Percentiles rank a stretch among this genome's conserved stretches.
Conservation (phyloP, 2,329 filamentous ascomycete genomes). For the Lasiodiplodia sp. region DNA sequence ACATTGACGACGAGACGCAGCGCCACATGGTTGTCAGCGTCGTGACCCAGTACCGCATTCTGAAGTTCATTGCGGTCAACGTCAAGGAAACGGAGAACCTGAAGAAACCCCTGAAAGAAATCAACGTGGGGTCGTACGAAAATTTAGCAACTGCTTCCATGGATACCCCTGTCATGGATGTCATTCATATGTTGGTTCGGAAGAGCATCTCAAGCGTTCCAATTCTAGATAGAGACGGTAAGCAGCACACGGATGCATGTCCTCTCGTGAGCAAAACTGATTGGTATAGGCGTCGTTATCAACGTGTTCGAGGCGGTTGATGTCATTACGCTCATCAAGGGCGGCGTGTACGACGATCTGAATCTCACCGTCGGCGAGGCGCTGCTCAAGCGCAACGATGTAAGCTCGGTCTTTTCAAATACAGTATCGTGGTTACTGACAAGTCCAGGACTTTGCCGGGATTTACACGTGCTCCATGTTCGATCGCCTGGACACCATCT, state of each 20-base stretch:
- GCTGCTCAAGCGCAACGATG: slow-evolving; percentile 81
- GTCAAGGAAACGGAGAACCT: slow-evolving; percentile 85
- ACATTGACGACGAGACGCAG: slow-evolving; percentile 91
- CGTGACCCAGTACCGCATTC: slow-evolving; percentile 95
- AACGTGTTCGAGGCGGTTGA: slow-evolving; percentile 99
- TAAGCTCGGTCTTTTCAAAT: slow-evolving; percentile 43
- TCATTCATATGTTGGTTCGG: slow-evolving; percentile 91
- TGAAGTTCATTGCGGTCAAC: slow-evolving; percentile 99
- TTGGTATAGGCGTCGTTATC: slow-evolving; percentile 68
- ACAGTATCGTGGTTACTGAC: slow-evolving; percentile 34
- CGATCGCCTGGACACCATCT: slow-evolving; percentile 92
- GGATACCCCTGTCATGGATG: slow-evolving; percentile 89
- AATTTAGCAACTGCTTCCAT: slow-evolving; percentile 84
- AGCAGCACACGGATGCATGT: slow-evolving; percentile 30
- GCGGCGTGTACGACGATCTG: slow-evolving; percentile 89
- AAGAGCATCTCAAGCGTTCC: slow-evolving; percentile 94
- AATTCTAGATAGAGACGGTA: slow-evolving; percentile 80
- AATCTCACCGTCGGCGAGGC: slow-evolving; percentile 87
- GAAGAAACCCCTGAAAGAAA: slow-evolving; percentile 84
- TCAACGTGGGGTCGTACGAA: slow-evolving; percentile 84
- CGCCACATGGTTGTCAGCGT: slow-evolving; percentile 94
- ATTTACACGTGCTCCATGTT: slow-evolving; percentile 96
- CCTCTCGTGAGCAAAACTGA: slow-evolving; percentile 23
- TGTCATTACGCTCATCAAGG: slow-evolving; percentile 94
- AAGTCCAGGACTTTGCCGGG: slow-evolving; percentile 82